Evolutionary conservation across 2,329 filamentous ascomycete genomes (phyloP), one percentile per base, ranked within the genome.

Genomic region (Cladosporium sp.): DNA sequence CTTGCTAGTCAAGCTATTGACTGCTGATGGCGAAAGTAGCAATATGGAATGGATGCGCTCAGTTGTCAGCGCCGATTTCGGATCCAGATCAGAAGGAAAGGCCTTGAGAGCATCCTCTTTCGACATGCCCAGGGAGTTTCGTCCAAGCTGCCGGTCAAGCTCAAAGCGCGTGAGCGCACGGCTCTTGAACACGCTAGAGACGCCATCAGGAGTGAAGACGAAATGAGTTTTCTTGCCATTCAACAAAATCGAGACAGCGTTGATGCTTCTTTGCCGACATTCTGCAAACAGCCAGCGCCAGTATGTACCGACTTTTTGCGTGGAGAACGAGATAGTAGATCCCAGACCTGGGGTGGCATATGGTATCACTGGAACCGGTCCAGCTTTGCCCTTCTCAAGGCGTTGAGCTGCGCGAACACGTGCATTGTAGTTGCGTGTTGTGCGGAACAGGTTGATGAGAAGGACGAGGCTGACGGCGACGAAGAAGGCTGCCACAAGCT

Each of bases 301-400:
- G 51, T 53, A 61, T 3, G 27, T 36, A 19, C 59, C 59, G 19
- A 58, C 53, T 30, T 49, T 56, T 34, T 54, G 56, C 36, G 50
- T 50, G 19, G 56, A 52, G 43, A 61, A 60, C 4, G 37, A 40
- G 43, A 54, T 50, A 9, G 59, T 57, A 11, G 47, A 54, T 11
- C 59, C 59, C 5, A 61, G 48, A 9, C 49, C 54, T n/a, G 59
- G 59, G 2, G 58, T 43, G 5, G 53, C 45, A 36, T 61, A 59
- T 12, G 58, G 58, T 7, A 61, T 50, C 9, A 50, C 43, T 3
- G 58, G 55, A 12, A 54, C 50, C 9, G 20, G 44, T 1, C 22
- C 18, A 9, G 43, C 29, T 15, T 52, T 20, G 7, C 37, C 38
- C n/a, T 51, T 47, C 3, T 4, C 30, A 12, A 7, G 32, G 5